Conservation (phyloP, 495 filamentous ascomycete species). For the Lepidopterella palustris region DNA sequence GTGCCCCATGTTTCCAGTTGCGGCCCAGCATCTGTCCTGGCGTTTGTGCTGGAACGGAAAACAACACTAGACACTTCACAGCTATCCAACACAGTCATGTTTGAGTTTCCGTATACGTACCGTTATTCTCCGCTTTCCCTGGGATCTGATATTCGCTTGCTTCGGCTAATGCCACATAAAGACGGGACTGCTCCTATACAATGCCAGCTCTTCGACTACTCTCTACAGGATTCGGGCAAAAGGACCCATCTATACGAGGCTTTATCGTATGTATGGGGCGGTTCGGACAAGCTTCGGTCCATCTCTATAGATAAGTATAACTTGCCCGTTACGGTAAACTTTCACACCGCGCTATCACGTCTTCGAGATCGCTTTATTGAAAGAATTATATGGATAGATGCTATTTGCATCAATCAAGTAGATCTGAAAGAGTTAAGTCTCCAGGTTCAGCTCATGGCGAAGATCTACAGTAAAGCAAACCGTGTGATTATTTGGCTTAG, state of each 20-base stretch:
- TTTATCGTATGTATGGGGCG: conserved; percentile 3
- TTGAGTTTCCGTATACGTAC: no score
- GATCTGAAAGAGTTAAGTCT: neutral
- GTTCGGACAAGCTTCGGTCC: neutral
- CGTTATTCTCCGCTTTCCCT: no score
- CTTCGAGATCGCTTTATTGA: neutral
- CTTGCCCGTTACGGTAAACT: neutral
- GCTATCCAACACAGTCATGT: no score
- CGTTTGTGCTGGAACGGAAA: no score
- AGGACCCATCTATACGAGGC: no score
- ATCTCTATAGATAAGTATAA: neutral
- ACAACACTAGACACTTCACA: no score
- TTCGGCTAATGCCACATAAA: neutral
- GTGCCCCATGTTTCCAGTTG: no score
- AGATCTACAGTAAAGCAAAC: conserved; percentile 1
- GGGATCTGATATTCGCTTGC: conserved; percentile 10
- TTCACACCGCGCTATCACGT: neutral
- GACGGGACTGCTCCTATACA: neutral
- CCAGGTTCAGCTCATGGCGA: conserved; percentile 3
- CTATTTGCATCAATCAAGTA: neutral
- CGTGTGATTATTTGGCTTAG: conserved; percentile 4
- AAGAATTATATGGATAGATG: conserved; percentile 1
- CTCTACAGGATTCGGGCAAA: neutral
- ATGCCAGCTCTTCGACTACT: neutral
- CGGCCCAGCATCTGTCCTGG: no score